Conservation (phyloP, 1,139 yeast genomes). For the Nadsonia starkeyi-henricii region DNA sequence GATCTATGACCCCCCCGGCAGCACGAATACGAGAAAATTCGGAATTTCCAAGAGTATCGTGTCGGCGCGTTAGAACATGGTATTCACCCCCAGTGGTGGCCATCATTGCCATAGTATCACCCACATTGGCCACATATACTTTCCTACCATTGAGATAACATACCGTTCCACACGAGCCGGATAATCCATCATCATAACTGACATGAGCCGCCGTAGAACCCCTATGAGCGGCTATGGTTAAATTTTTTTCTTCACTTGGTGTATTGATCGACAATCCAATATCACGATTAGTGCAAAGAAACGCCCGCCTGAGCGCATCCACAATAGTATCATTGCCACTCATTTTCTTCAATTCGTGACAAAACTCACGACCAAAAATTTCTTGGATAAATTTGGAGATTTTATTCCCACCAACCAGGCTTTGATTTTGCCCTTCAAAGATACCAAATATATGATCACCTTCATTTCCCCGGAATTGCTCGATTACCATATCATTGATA, state of each 20-base stretch:
- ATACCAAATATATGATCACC: constrained; percentile 60
- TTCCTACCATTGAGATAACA: constrained; percentile 59
- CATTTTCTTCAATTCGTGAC: constrained; percentile 45
- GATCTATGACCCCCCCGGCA: constrained; percentile 81
- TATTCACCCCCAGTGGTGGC: constrained; percentile 76
- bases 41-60: constrained; percentile 65
- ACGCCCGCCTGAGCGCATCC: constrained; percentile 69
- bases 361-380: constrained; percentile 46
- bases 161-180: constrained; percentile 83
- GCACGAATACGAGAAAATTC: constrained; percentile 84
- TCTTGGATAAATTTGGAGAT: constrained; percentile 72
- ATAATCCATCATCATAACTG: constrained; percentile 44
- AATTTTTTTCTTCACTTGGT: constrained; percentile 17
- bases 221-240: constrained; percentile 20
- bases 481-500: constrained; percentile 74
- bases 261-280: constrained; percentile 38
- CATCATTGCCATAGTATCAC: constrained; percentile 75
- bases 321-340: constrained; percentile 31
- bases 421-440: constrained; percentile 70
- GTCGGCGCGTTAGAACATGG: constrained; percentile 56
- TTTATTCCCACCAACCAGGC: constrained; percentile 28
- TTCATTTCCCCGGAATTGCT: constrained; percentile 75
- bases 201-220: constrained; percentile 22
- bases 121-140: constrained; percentile 75
- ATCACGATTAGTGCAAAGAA: constrained; percentile 67